These are phyloP conservation scores for Pyrenochaeta sp. DNA, from an alignment of 2,329 filamentous ascomycete genomes.

Conservation along the genomic window DNA sequence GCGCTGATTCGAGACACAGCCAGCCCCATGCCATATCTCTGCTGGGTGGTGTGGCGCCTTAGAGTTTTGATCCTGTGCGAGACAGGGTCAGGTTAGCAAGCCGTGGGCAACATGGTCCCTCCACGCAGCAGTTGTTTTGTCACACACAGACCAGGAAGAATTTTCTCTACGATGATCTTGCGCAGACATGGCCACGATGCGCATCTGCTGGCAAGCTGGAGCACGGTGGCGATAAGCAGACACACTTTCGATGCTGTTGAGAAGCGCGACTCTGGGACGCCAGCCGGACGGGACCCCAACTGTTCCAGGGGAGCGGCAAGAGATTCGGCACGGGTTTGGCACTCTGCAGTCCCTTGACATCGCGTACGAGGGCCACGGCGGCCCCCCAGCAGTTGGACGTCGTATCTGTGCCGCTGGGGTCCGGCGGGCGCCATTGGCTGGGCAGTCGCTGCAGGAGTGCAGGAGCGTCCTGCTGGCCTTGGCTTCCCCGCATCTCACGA, in stretches of 20 bases:
- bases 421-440: constrained; percentile 13
- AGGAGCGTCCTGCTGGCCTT: constrained; percentile 8
- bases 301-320: constrained; percentile 6
- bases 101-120: constrained; percentile 19
- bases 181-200: constrained; percentile 13
- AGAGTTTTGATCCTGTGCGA: constrained; percentile 11
- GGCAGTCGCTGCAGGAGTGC: constrained; percentile 6
- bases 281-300: constrained; percentile 22
- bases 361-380: too few species aligned
- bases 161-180: constrained; percentile 30
- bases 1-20: constrained; percentile 11
- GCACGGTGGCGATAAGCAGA: constrained; percentile 20
- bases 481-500: constrained; percentile 27
- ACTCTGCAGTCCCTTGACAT: constrained; percentile 21
- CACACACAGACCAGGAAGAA: constrained; percentile 27
- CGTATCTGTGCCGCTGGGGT: constrained; percentile 9
- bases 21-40: constrained; percentile 11
- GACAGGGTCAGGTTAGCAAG: constrained; percentile 12
- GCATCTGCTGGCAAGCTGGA: constrained; percentile 2
- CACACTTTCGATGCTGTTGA: constrained; percentile 19
- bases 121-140: constrained; percentile 15
- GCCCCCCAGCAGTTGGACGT: constrained; percentile 11
- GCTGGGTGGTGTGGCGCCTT: constrained; percentile 15
- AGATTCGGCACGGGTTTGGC: constrained; percentile 11
- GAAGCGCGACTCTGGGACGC: constrained; percentile 19